Percentiles rank a stretch among this genome's conserved stretches.
phyloP scores from a whole-genome alignment of 495 filamentous ascomycete species.

The Chaetomidium leptoderma region DNA sequence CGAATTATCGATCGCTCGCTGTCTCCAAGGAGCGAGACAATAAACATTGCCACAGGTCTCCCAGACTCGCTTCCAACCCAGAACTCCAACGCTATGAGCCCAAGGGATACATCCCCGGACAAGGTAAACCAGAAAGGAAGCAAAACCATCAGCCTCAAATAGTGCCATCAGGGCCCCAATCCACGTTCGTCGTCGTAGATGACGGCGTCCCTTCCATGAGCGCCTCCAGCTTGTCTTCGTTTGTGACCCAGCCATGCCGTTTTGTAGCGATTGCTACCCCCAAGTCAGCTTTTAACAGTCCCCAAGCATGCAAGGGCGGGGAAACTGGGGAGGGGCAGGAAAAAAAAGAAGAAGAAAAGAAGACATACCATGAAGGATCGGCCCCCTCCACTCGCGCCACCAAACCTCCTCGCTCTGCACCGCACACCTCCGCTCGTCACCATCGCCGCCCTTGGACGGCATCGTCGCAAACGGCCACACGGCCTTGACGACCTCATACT shows the following conservation, averaged over 20 bases:
- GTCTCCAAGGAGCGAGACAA: no score
- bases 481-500: conserved; percentile 48
- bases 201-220: conserved; percentile 43
- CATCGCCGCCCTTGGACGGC: conserved; percentile 36
- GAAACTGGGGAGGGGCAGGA: no score
- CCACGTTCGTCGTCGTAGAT: conserved; percentile 27
- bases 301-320: not conserved
- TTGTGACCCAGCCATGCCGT: conserved; percentile 47
- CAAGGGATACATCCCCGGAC: not conserved
- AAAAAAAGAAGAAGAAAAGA: not conserved
- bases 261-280: conserved; percentile 37
- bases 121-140: not conserved
- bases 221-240: conserved; percentile 49
- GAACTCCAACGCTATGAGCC: conserved; percentile 21
- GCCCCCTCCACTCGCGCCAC: conserved; percentile 50
- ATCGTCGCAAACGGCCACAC: conserved; percentile 47
- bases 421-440: conserved; percentile 36
- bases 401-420: conserved; percentile 52
- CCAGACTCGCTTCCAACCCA: not conserved
- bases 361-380: conserved; percentile 36
- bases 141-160: not conserved
- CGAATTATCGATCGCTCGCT: no score
- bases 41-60: conserved; percentile 9
- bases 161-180: conserved; percentile 39
- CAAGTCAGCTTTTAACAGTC: conserved; percentile 7